These are phyloP conservation scores for Takashimella koratensis DNA, from an alignment of 1,284 basidiomycete genomes.

Conservation along the genomic window DNA sequence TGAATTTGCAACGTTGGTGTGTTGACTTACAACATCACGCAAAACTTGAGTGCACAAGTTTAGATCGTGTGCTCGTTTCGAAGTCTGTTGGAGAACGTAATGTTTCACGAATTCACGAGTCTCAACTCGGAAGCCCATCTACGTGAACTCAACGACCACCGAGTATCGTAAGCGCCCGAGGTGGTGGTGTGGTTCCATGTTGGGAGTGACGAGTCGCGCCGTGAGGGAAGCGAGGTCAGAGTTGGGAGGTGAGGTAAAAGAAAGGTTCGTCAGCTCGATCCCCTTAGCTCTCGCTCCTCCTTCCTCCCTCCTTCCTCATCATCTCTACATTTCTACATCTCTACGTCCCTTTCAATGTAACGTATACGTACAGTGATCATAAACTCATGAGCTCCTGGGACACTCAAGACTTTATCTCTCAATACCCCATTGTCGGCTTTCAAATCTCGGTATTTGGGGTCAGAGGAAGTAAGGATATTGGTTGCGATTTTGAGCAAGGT, in stretches of 20 bases:
- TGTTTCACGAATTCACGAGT: constrained; percentile 30
- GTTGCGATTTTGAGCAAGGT: constrained; percentile 42
- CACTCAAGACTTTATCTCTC: constrained; percentile 36
- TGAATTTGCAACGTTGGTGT: too few species aligned
- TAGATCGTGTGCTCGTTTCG: constrained; percentile 35
- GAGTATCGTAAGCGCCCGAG: too few species aligned
- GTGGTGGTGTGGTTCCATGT: too few species aligned
- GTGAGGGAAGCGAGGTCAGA: too few species aligned
- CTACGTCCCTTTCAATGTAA: too few species aligned
- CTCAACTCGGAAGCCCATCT: constrained; percentile 45
- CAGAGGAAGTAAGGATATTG: constrained; percentile 35
- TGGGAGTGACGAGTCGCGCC: too few species aligned
- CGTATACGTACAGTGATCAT: constrained; percentile 44
- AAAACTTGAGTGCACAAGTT: constrained; percentile 32
- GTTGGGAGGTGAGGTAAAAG: too few species aligned
- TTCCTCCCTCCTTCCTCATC: too few species aligned
- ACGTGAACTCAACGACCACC: too few species aligned
- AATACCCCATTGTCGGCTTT: constrained; percentile 35
- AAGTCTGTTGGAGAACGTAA: constrained; percentile 29
- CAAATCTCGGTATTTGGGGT: constrained; percentile 37
- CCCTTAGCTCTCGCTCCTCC: too few species aligned
- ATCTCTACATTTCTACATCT: too few species aligned
- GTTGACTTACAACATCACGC: constrained; percentile 33
- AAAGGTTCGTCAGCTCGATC: too few species aligned
- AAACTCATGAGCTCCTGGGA: constrained; percentile 42